Base-by-base conservation (phyloP, 2,329 filamentous ascomycete species). In the Didymella segeticola region DNA sequence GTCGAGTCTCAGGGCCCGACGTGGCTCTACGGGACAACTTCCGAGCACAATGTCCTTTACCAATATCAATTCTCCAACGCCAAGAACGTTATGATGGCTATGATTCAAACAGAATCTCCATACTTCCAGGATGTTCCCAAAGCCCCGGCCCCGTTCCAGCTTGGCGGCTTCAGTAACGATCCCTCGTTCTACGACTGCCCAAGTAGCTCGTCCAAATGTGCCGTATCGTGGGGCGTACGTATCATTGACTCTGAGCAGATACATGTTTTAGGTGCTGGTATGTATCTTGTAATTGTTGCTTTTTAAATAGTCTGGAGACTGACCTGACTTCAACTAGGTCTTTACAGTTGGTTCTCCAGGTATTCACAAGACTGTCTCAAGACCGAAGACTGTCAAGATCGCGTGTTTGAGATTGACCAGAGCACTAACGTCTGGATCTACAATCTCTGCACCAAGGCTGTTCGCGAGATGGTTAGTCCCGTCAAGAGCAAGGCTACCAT, bases 71-170 rank as follows among this genome's bases (percentile, higher is more conserved):
- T 96, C 65, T 78, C 82, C 70, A 86, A 86, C 56, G 89, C 91
- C 5, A 80, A 85, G 66, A 89, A 92, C 70, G 82, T 96, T 57
- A 96, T 88, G 78, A 87, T 93, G 80, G 86, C 83, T 5, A 77
- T 89, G 37, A 90, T 96, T 65, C 92, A 96, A 78, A 89, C 89
- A 5, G 92, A 96, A 77, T 95, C 91, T 5, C 89, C 91, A n/a
- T 84, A 85, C 80, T 53, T 39, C 9, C 36, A 47, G 15, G 34
- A 26, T 7, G 29, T 23, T 7, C 42, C 52, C n/a, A 45, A 39
- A 23, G 46, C 39, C 10, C 39, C 19, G 19, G 31, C 1, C 17
- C 34, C 38, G 15, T 48, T 23, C 36, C 8, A 11, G 17, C 8
- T 39, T 11, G 34, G 45, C 19, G 7, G 8, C 5, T 48, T 38